Evolutionary conservation across 192 early-diverging fungal genomes (phyloP).

Genomic region (Backusella australiensis): DNA sequence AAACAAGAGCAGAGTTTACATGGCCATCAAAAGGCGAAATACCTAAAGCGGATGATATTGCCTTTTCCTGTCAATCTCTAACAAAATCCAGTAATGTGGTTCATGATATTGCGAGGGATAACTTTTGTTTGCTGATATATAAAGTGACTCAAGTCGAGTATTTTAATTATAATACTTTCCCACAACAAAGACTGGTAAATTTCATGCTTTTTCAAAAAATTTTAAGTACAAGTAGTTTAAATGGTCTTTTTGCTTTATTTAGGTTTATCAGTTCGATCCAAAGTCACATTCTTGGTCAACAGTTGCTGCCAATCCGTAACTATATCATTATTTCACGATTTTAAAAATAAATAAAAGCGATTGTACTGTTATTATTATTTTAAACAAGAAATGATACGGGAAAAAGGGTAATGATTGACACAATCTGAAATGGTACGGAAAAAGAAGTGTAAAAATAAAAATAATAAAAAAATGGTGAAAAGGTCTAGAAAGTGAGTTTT

Average conservation of each 20-base stretch:
- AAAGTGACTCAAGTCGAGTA: conserved; percentile 63
- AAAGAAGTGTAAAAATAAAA: neutral
- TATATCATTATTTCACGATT: neutral
- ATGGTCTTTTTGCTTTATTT: neutral
- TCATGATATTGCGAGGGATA: conserved; percentile 72
- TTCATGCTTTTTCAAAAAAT: too few relatives aligned
- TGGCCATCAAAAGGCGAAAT: conserved; percentile 66
- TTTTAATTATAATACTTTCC: conserved; percentile 47
- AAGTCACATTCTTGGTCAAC: conserved; percentile 4
- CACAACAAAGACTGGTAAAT: conserved; percentile 50
- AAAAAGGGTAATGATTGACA: neutral
- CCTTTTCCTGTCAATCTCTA: conserved; percentile 58
- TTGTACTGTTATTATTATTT: neutral
- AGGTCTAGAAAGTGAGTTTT: neutral
- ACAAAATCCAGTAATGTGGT: conserved; percentile 40
- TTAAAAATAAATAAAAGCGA: neutral
- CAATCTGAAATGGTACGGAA: neutral
- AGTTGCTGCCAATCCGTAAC: neutral
- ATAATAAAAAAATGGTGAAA: neutral
- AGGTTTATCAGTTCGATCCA: neutral
- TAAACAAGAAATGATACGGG: neutral
- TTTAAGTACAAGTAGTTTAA: neutral
- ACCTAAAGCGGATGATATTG: conserved; percentile 40
- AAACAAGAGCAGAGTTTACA: conserved; percentile 62
- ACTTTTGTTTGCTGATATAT: conserved; percentile 71